A percentile compares a stretch with the other conserved stretches of the same genome.
phyloP scores from a whole-genome alignment of 2,329 filamentous ascomycete genomes.

The Tympanopsis confertula region DNA sequence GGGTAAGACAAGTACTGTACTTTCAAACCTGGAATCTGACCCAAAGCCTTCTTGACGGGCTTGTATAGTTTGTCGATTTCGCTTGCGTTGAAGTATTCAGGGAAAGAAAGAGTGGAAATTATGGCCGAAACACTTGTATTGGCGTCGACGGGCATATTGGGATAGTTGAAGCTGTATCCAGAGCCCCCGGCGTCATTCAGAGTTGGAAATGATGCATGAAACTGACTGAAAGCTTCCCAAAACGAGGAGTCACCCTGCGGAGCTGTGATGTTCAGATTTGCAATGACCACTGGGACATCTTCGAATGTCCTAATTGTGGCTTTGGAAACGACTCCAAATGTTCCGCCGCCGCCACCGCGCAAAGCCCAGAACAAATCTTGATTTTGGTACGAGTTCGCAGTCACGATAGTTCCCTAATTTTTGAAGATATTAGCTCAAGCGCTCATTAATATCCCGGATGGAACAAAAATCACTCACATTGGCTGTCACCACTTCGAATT shows the following conservation, averaged over 20 bases:
- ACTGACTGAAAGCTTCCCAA: conserved; percentile 21
- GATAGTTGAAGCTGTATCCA: conserved; percentile 22
- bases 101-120: too few relatives aligned
- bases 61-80: too few relatives aligned
- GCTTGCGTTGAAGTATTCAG: too few relatives aligned
- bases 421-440: too few relatives aligned
- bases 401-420: conserved; percentile 12
- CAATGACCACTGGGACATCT: conserved; percentile 17
- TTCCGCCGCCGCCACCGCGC: conserved; percentile 32
- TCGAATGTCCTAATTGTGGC: conserved; percentile 28
- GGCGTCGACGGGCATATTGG: too few relatives aligned
- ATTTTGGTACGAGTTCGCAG: conserved; percentile 21
- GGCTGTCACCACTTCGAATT: conserved; percentile 19
- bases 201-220: conserved; percentile 27
- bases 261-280: conserved; percentile 12
- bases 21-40: too few relatives aligned
- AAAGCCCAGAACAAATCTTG: conserved; percentile 35
- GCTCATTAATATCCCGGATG: too few relatives aligned
- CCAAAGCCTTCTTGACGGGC: too few relatives aligned
- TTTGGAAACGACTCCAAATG: conserved; percentile 28
- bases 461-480: conserved; percentile 16
- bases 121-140: too few relatives aligned
- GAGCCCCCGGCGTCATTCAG: conserved; percentile 29
- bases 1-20: too few relatives aligned
- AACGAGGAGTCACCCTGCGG: conserved; percentile 13